phyloP scores from a whole-genome alignment of 2,329 filamentous ascomycete species.

The Trichoderma sp. region DNA sequence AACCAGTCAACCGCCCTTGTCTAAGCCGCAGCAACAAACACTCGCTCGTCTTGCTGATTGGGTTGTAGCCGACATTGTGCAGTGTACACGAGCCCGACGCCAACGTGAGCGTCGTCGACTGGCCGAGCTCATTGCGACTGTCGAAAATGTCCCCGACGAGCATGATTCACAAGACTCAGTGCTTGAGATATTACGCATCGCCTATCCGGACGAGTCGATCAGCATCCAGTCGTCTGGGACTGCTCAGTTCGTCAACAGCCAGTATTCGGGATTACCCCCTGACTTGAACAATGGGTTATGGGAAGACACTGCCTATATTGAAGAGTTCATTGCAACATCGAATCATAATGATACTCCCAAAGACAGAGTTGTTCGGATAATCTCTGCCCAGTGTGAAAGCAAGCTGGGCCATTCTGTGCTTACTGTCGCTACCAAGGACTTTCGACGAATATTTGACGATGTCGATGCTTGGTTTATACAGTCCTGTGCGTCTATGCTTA shows the following conservation, averaged over 20 bases:
- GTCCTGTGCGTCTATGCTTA: conserved; percentile 6
- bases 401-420: background rate
- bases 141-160: background rate
- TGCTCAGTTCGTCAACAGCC: background rate
- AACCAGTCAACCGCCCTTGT: conserved; percentile 1
- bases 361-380: background rate
- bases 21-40: background rate
- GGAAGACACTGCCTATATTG: background rate
- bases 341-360: background rate
- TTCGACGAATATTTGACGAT: conserved; percentile 9
- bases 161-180: background rate
- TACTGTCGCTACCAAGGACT: background rate
- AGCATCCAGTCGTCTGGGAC: background rate
- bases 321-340: background rate
- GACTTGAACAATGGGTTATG: background rate
- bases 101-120: background rate
- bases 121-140: background rate
- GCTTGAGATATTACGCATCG: background rate
- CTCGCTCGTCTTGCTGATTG: background rate
- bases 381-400: background rate
- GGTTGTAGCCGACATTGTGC: background rate
- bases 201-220: background rate
- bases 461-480: conserved; percentile 10
- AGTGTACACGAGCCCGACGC: background rate
- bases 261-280: background rate